Percentiles rank a stretch among this genome's conserved stretches.
Evolutionary conservation across 352 stramenopile species (phyloP).

Genomic region (Pythium periplocum): DNA sequence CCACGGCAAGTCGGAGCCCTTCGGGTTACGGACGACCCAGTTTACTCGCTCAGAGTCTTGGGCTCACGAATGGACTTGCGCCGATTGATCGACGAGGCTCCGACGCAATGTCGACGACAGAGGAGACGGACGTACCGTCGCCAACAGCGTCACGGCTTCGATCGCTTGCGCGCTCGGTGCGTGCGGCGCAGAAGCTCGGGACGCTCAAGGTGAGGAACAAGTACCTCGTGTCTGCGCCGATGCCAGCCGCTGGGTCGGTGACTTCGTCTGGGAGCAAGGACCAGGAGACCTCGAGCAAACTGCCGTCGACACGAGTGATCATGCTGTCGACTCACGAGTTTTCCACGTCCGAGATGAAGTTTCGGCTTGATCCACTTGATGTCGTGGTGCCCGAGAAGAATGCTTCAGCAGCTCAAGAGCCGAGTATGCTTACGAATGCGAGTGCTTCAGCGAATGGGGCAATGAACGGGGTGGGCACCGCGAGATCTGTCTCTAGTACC

Average conservation of each 20-base stretch:
- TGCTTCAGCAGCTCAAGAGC: too few species aligned
- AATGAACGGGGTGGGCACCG: too few species aligned
- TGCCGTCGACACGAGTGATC: slow-evolving; percentile 10
- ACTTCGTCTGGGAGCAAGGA: background rate
- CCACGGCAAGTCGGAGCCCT: too few species aligned
- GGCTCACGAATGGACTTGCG: too few species aligned
- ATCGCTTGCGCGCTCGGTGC: slow-evolving; percentile 46
- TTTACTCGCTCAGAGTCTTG: too few species aligned
- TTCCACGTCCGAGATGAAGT: slow-evolving; percentile 33
- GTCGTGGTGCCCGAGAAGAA: background rate
- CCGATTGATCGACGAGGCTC: too few species aligned
- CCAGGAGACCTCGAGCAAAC: background rate
- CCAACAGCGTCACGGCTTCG: slow-evolving; percentile 31
- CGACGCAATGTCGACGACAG: too few species aligned
- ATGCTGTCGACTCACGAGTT: slow-evolving; percentile 26
- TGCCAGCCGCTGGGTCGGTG: slow-evolving; percentile 11
- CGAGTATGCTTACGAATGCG: too few species aligned
- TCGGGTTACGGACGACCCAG: too few species aligned
- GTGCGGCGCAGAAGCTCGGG: slow-evolving; percentile 45
- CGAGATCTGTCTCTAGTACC: background rate
- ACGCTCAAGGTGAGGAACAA: slow-evolving; percentile 32
- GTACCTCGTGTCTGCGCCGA: slow-evolving; percentile 30
- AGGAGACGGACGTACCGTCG: background rate
- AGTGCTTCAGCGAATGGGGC: too few species aligned
- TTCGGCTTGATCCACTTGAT: slow-evolving; percentile 20